Percentiles rank a stretch among this genome's conserved stretches.
Conservation (phyloP, 2,329 filamentous ascomycete species). For the Cladophialophora psammophila region DNA sequence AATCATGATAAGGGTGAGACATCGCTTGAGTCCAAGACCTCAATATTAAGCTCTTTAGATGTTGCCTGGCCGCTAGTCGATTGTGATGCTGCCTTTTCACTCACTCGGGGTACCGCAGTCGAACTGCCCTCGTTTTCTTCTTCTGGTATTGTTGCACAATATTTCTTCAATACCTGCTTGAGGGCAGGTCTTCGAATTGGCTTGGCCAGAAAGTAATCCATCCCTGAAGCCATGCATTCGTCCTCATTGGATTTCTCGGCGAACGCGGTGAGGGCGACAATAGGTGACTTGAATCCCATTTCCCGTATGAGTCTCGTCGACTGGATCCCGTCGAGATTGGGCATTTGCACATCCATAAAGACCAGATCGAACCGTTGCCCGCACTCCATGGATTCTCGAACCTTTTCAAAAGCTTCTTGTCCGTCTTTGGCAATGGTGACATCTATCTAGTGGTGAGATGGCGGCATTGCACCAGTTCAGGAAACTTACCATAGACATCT, state of each 20-base stretch:
- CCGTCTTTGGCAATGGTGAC: conserved; percentile 87
- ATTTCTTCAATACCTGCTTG: conserved; percentile 81
- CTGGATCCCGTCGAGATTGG: conserved; percentile 87
- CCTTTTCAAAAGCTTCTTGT: conserved; percentile 85
- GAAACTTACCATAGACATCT: conserved; percentile 52
- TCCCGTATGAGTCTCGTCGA: conserved; percentile 84
- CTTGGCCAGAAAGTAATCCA: conserved; percentile 85
- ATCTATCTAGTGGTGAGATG: conserved; percentile 69
- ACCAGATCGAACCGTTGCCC: conserved; percentile 81
- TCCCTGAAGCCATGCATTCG: conserved; percentile 85
- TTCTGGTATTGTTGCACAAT: conserved; percentile 81
- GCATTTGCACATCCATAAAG: conserved; percentile 97
- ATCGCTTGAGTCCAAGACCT: conserved; percentile 22
- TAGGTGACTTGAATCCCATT: conserved; percentile 85
- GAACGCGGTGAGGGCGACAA: conserved; percentile 89
- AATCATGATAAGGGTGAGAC: conserved; percentile 35
- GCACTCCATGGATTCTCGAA: conserved; percentile 80
- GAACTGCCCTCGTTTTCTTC: conserved; percentile 59
- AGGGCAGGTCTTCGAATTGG: conserved; percentile 81
- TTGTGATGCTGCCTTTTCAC: background rate
- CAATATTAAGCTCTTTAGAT: conserved; percentile 14
- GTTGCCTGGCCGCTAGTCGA: conserved; percentile 5
- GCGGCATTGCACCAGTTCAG: conserved; percentile 59
- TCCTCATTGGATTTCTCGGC: conserved; percentile 88
- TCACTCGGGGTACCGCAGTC: conserved; percentile 21